These are phyloP conservation scores for Flaveria ramosissima DNA, from an alignment of 129 eudicot species.

Conservation along the genomic window DNA sequence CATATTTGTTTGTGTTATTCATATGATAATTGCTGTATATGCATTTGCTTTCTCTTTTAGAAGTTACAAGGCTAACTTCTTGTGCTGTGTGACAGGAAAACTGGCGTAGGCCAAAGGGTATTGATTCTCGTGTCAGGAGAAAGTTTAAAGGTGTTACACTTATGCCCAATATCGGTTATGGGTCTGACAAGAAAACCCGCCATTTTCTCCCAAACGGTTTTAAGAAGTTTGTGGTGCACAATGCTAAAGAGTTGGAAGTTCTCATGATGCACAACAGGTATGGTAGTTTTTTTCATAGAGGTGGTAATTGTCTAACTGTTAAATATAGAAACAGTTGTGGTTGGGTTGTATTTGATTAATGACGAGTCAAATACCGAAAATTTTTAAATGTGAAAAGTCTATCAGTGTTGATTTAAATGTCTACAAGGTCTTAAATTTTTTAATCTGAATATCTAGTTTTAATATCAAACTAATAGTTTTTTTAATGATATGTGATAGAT, in stretches of 20 bases:
- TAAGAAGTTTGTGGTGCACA: slow-evolving; percentile 86
- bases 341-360: not conserved
- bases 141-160: slow-evolving; percentile 72
- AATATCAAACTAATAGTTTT: not conserved
- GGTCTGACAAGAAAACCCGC: slow-evolving; percentile 83
- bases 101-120: slow-evolving; percentile 93
- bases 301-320: not conserved
- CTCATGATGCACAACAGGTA: slow-evolving; percentile 96
- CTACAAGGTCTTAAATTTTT: not conserved
- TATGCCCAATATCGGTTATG: slow-evolving; percentile 85
- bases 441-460: not conserved
- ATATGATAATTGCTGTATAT: not conserved
- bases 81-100: slow-evolving; percentile 41
- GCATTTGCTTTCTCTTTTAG: not conserved
- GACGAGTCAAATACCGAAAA: not conserved
- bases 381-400: not conserved
- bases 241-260: slow-evolving; percentile 66
- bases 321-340: not conserved
- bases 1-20: not conserved
- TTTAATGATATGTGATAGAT: not conserved
- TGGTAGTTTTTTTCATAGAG: not conserved
- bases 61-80: not conserved
- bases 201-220: slow-evolving; percentile 77
- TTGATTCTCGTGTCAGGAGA: slow-evolving; percentile 75
- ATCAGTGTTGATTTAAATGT: not conserved